These are phyloP conservation scores for Rhizopus stolonifer DNA, from an alignment of 371 early-diverging fungal genomes.

Conservation along the genomic window DNA sequence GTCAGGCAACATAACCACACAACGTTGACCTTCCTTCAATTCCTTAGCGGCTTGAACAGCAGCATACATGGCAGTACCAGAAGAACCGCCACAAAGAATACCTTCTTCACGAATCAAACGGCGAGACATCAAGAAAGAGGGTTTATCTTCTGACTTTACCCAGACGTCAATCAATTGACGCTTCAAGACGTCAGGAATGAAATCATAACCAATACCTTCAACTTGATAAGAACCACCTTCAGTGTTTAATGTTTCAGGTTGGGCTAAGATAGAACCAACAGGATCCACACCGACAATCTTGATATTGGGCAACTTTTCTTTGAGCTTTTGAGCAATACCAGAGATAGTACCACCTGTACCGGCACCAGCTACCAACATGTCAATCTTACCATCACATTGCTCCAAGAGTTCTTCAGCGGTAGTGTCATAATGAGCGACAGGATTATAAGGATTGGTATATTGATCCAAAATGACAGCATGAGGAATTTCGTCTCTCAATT, in stretches of 20 bases:
- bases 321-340: conserved; percentile 60
- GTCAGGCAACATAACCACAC: conserved; percentile 68
- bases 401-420: conserved; percentile 70
- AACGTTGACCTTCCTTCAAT: conserved; percentile 24
- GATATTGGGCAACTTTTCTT: conserved; percentile 53
- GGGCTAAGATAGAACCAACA: conserved; percentile 55
- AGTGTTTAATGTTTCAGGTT: not conserved
- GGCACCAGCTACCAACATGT: conserved; percentile 70
- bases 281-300: conserved; percentile 76
- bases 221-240: conserved; percentile 33
- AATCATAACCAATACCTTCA: conserved; percentile 76
- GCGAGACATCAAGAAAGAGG: conserved; percentile 73
- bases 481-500: conserved; percentile 54
- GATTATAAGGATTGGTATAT: conserved; percentile 13
- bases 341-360: conserved; percentile 72
- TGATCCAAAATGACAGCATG: conserved; percentile 72
- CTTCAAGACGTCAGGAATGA: conserved; percentile 62
- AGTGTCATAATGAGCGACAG: conserved; percentile 23
- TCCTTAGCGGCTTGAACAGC: conserved; percentile 51
- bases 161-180: conserved; percentile 64
- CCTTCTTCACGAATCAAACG: conserved; percentile 70
- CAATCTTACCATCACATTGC: conserved; percentile 57
- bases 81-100: conserved; percentile 68
- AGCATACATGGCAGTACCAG: conserved; percentile 74
- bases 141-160: conserved; percentile 70